Base-by-base conservation (phyloP, 495 filamentous ascomycete species). In the Penicillium malachiteum region DNA sequence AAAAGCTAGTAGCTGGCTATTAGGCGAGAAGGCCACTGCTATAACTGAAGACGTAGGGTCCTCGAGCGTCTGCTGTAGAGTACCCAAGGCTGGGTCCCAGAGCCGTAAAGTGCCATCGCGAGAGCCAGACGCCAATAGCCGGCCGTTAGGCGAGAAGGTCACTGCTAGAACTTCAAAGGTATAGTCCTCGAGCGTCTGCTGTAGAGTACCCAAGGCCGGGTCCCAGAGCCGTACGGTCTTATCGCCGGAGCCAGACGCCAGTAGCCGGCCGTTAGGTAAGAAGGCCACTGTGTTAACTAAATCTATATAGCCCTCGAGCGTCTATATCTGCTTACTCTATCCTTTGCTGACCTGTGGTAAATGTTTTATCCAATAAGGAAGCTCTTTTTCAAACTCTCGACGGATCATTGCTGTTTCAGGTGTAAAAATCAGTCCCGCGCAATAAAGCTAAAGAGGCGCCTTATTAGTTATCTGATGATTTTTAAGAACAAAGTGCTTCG, bases 151-250 rank as follows among this genome's bases (percentile, higher is more conserved):
- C 13, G 68, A 71, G 55, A 66, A 66, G 9, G 57, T 44, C 50
- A 63, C 53, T 17, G 55, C 54, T 0, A 4, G 35, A 26, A 67
- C 57, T 32, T 0, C 18, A 32, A 35, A 39, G 3, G 40, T 33
- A 63, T 65, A 63, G 38, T 59, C 56, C 37, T 60, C 50, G 16
- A 64, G 50, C 7, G 41, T 54, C 53, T 67, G 64, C 56, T 60
- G 75, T 77, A 9, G 71, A 14, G 11, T 76, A 59, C 14, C 60
- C 64, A 11, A 62, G 43, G 31, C 48, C 35, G 37, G 62, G 62
- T 11, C 30, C 48, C 21, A 37, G 14, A 50, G 48, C 14, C 12
- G 16, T 37, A 37, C 32, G 7, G 11, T 38, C 4, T 50, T 17
- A 50, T 45, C 16, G 11, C 26, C 5, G 11, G 42, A 17, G 11